These are phyloP conservation scores for Patellifolia procumbens DNA, from an alignment of 179 eudicot species.

Conservation along the genomic window DNA sequence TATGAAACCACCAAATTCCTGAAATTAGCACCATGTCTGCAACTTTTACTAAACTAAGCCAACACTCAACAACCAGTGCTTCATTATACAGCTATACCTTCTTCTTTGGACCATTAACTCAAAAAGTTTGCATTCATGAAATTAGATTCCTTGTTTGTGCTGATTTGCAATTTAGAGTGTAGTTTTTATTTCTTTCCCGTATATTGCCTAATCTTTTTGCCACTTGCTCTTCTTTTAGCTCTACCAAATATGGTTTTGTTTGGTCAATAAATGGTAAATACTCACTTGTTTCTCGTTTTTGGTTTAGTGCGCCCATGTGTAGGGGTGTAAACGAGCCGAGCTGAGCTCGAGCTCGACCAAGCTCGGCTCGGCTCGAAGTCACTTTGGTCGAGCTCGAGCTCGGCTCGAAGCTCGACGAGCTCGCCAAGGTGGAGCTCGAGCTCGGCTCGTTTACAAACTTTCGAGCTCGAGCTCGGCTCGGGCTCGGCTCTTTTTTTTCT, in stretches of 20 bases:
- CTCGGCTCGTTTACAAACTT: no score
- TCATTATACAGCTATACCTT: slow-evolving; percentile 30
- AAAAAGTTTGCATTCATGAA: slow-evolving; percentile 32
- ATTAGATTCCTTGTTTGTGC: slow-evolving; percentile 27
- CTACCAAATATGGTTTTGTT: slow-evolving; percentile 27
- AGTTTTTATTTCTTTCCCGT: slow-evolving; percentile 22
- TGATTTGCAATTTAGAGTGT: slow-evolving; percentile 18
- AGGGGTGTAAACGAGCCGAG: no score
- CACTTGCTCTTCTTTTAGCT: slow-evolving; percentile 11
- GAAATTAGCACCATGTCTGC: slow-evolving; percentile 24
- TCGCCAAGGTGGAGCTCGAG: no score
- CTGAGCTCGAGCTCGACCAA: no score
- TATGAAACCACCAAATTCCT: slow-evolving; percentile 14
- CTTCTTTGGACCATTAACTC: slow-evolving; percentile 27
- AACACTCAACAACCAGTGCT: slow-evolving; percentile 32
- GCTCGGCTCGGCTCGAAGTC: no score
- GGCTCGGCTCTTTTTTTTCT: no score
- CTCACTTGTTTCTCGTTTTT: background rate
- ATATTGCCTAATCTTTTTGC: slow-evolving; percentile 15
- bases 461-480: no score
- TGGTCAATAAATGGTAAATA: slow-evolving; percentile 21
- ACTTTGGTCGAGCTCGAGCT: no score
- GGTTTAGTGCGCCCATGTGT: no score
- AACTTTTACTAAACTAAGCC: slow-evolving; percentile 30
- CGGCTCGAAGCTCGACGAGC: no score